A percentile compares a stretch with the other conserved stretches of the same genome.
phyloP scores from a whole-genome alignment of 495 filamentous ascomycete genomes.

The Aspergillus conjunctus region DNA sequence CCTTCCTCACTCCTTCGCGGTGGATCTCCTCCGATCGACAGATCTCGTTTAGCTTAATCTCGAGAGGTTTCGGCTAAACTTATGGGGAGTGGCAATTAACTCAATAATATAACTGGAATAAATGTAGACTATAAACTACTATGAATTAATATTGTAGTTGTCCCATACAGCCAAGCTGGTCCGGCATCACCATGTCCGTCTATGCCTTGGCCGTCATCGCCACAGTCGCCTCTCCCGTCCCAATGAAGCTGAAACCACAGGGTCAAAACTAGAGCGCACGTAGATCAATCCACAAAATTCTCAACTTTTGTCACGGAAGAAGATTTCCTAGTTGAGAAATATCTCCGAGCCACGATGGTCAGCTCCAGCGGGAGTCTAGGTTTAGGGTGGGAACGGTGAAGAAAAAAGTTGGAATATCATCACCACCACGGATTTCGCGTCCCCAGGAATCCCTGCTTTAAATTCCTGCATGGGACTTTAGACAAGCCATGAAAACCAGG shows the following conservation, averaged over 20 bases:
- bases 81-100: background rate
- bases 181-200: no score
- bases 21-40: slow-evolving; percentile 1
- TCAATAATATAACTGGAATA: background rate
- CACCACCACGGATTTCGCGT: background rate
- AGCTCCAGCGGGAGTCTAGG: background rate
- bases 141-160: no score
- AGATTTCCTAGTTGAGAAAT: slow-evolving; percentile 17
- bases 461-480: slow-evolving; percentile 14
- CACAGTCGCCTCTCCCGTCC: background rate
- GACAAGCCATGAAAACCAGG: slow-evolving; percentile 1
- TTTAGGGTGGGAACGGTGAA: background rate
- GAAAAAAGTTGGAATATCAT: slow-evolving; percentile 1
- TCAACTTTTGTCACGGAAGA: background rate
- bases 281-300: slow-evolving; percentile 8
- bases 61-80: background rate
- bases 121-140: no score
- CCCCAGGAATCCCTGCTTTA: slow-evolving; percentile 11
- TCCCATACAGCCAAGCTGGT: no score
- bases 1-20: background rate
- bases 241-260: background rate
- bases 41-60: slow-evolving; percentile 1
- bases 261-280: background rate
- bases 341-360: slow-evolving; percentile 12
- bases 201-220: no score